A percentile compares a stretch with the other conserved stretches of the same genome.
phyloP scores from a whole-genome alignment of 139 green algal species.

The Chlamydomonas eustigma region DNA sequence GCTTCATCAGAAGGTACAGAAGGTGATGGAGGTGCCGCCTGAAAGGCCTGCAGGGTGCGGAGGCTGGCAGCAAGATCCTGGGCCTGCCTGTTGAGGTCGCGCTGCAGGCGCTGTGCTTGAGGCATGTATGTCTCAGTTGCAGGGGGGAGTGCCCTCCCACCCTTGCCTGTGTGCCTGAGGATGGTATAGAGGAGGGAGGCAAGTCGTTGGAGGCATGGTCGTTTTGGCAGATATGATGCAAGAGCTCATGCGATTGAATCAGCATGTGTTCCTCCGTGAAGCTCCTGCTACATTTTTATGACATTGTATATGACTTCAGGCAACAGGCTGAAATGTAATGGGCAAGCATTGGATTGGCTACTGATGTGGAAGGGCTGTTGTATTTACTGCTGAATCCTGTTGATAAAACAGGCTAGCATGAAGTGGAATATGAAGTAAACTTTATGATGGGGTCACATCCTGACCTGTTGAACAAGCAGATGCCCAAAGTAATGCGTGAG shows the following conservation, averaged over 20 bases:
- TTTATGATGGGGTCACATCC: conserved; percentile 11
- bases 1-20: not conserved
- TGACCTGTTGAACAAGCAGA: conserved; percentile 59
- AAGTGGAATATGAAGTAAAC: no score
- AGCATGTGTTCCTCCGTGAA: no score
- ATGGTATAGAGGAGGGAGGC: not conserved
- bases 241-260: no score
- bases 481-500: conserved; percentile 46
- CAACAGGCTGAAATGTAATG: no score
- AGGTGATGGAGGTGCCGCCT: not conserved
- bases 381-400: no score
- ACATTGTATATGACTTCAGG: no score
- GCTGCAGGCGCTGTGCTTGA: conserved; percentile 31
- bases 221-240: no score
- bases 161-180: conserved; percentile 7
- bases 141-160: conserved; percentile 31
- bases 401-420: no score
- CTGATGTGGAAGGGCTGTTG: no score
- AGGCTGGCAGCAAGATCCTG: conserved; percentile 15
- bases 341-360: no score
- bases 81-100: conserved; percentile 23
- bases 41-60: not conserved
- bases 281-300: no score
- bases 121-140: conserved; percentile 17
- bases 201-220: not conserved